Base-by-base conservation (phyloP, 2,329 filamentous ascomycete genomes). In the Saccharata proteae region DNA sequence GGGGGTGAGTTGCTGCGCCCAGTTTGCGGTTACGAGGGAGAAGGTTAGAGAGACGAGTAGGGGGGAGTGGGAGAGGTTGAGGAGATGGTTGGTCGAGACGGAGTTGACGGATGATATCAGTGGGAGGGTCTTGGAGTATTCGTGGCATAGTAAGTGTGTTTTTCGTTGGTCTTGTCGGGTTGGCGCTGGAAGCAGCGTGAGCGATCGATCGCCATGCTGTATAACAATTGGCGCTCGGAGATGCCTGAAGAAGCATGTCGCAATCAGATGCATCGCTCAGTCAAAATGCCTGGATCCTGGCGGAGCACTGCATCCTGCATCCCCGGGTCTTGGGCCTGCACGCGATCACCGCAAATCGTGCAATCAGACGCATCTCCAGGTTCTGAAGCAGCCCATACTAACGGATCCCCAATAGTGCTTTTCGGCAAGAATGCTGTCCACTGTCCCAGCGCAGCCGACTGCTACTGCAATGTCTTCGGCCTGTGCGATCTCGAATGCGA, bases 401-500 rank as follows among this genome's bases (percentile, higher is more conserved):
- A n/a, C n/a, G n/a, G n/a, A n/a, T n/a, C n/a, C 9, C 25, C 9
- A 9, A 24, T 28, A 55, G 54, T 57, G 33, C 46, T 56, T 2
- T 57, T 57, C 36, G 52, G 52, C 2, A 56, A 56, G 16, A 42
- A 45, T 5, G 39, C 52, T 0, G 62, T 77, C 1, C 64, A 76
- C 41, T 81, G 76, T 40, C 77, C 77, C 0, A 56, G 59, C 12
- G 71, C 71, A 1, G 52, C 60, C 26, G 65, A 70, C 6, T 80
- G 76, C 47, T 80, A 80, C 48, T 80, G 77, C 53, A 69, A 74
- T 23, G 63, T 72, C 11, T 81, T 74, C 43, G 75, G 75, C 1
- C 43, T 76, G 16, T 81, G 77, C 49, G 41, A 63, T 33, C 40
- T 70, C 11, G 42, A 54, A 0, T 62, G 58, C 27, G n/a, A n/a